phyloP scores from a whole-genome alignment of 1,139 yeast species.

The Ogataea hybrid region DNA sequence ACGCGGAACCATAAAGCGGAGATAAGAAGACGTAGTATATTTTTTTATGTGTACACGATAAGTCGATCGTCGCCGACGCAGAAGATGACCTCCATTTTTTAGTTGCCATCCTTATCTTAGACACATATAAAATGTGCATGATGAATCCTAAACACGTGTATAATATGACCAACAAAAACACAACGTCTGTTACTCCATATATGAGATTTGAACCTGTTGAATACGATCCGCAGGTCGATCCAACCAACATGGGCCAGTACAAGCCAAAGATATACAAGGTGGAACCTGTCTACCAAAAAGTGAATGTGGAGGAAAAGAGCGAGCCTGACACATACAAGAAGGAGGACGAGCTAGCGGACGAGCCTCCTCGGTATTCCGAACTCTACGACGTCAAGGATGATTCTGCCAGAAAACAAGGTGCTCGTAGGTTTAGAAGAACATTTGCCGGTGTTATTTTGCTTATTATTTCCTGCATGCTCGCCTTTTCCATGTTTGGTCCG shows the following conservation, averaged over 20 bases:
- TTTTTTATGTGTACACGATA: neutral
- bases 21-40: neutral
- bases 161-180: neutral
- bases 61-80: neutral
- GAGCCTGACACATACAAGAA: neutral
- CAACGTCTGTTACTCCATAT: neutral
- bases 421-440: neutral
- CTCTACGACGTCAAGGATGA: neutral
- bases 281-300: conserved; percentile 15
- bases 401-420: neutral
- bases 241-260: conserved; percentile 30
- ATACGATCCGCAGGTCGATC: conserved; percentile 29
- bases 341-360: neutral
- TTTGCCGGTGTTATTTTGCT: neutral
- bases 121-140: conserved; percentile 17
- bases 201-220: conserved; percentile 23
- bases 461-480: neutral
- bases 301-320: conserved; percentile 3
- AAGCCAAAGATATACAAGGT: conserved; percentile 29
- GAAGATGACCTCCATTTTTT: neutral
- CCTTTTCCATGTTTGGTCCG: neutral
- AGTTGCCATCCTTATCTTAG: neutral
- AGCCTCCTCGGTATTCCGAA: conserved; percentile 1
- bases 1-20: conserved; percentile 7
- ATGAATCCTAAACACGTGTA: conserved; percentile 22